Conservation (phyloP, 306 rosid species). For the Trifolium pratense region DNA sequence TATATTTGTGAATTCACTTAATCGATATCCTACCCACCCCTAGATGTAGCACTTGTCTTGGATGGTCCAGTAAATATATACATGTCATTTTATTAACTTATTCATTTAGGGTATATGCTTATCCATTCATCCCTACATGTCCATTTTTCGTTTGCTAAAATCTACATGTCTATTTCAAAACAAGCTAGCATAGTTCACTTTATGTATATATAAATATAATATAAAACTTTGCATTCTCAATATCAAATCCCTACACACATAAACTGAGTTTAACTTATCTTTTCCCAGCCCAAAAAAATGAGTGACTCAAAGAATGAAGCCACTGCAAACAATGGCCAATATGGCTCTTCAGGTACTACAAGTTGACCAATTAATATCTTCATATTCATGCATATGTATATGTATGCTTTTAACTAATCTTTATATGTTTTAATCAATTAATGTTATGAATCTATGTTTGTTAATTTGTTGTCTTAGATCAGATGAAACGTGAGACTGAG, state of each 20-base stretch:
- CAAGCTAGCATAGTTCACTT: background rate
- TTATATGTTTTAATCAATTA: background rate
- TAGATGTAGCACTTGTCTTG: no score
- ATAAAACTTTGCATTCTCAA: background rate
- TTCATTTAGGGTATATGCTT: no score
- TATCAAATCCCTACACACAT: background rate
- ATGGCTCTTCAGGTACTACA: background rate
- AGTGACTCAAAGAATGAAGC: conserved; percentile 14
- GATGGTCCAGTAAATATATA: no score
- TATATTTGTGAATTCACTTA: no score
- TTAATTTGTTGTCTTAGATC: background rate
- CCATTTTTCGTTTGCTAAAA: no score
- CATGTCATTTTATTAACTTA: no score
- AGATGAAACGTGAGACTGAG: background rate
- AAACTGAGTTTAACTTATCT: background rate
- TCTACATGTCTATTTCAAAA: background rate
- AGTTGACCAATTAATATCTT: background rate
- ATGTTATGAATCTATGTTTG: background rate
- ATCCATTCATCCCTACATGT: no score
- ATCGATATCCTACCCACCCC: no score
- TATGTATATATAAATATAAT: background rate
- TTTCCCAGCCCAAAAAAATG: background rate
- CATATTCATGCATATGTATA: background rate
- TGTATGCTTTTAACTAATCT: background rate
- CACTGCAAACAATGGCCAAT: background rate